Base-by-base conservation (phyloP, 2,329 filamentous ascomycete species). In the Stagonosporopsis chrysanthemi region DNA sequence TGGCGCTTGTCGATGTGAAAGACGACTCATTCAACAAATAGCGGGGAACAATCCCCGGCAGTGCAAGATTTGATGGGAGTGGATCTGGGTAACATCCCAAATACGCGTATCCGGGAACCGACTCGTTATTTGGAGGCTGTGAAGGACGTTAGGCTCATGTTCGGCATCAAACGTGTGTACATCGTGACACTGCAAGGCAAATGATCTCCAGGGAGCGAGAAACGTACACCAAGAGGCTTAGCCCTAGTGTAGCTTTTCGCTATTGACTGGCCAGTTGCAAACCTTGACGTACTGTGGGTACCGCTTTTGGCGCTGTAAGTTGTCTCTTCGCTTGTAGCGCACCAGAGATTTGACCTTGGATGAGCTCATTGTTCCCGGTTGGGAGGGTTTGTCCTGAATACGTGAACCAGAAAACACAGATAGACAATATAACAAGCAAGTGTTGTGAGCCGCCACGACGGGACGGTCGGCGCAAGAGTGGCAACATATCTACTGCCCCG, bases 91-190 rank as follows among this genome's bases (percentile, higher is more conserved):
- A 44, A 12, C 48, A 52, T 12, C 48, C 48, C 24, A 22, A 19
- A 8, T 44, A 52, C 4, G 48, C 14, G 23, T 29, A 43, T 1
- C 48, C 48, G 12, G 48, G 31, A 1, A 52, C 31, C 2, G 48
- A 52, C 1, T 41, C 36, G 31, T 52, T 52, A 11, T 15, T 38
- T n/a, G 48, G 48, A n/a, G n/a, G 6, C 48, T 52, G 12, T n/a
- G 6, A 14, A 47, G 23, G 5, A 17, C 8, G 42, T 44, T 17
- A 44, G 15, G 4, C 31, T n/a, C 14, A 33, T 33, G 14, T 2
- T 33, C 15, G 31, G 31, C 31, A 33, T 7, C 14, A n/a, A 33
- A 6, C 4, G 8, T 31, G 29, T 12, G 11, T 31, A 31, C 12
- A 4, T 11, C 12, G 5, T 14, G 29, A 31, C 11, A 12, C 11